Base-by-base conservation (phyloP, 2,329 filamentous ascomycete genomes). In the Diaporthe aspalathi region DNA sequence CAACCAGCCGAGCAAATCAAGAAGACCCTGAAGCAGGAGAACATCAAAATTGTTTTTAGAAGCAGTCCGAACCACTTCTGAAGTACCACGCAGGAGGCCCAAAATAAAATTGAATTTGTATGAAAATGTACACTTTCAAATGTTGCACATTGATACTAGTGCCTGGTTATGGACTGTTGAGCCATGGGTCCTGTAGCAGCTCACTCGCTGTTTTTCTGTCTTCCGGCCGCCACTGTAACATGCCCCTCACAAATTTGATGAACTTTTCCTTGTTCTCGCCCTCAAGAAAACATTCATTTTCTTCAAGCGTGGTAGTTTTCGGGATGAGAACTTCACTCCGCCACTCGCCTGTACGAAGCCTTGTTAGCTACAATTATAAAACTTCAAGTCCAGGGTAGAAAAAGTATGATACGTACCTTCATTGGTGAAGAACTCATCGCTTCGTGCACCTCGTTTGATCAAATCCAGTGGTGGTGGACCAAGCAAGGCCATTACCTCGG, bases 211-310 rank as follows among this genome's bases (percentile, higher is more conserved):
- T 60, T 14, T 45, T 60, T 9, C 54, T 60, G 38, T 60, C 54
- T n/a, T 60, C 54, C 1, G 54, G 54, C n/a, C 54, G 54, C 54
- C 54, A 60, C 16, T 60, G 35, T 7, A 60, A 14, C 22, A 60
- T 43, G 6, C 6, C 38, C 38, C 16, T 29, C 38, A 60, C 24
- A 29, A 60, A 29, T 1, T 17, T 40, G 5, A 57, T 40, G n/a
- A 57, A 57, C n/a, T 9, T 40, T 9, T 24, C 32, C n/a, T 57
- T 40, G 3, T 57, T 40, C 7, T 40, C n/a, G 16, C 35, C 54
- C 2, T 60, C 22, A 5, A 60, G 54, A 20, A 45, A 29, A 22
- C 2, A 1, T 29, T 60, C 35, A 20, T 60, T 60, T n/a, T 43
- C 54, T 60, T 43, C 38, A 20, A 60, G 22, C 1, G 35, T 40